These are phyloP conservation scores for Sclerospora graminicola DNA, from an alignment of 352 stramenopile species.

Conservation along the genomic window DNA sequence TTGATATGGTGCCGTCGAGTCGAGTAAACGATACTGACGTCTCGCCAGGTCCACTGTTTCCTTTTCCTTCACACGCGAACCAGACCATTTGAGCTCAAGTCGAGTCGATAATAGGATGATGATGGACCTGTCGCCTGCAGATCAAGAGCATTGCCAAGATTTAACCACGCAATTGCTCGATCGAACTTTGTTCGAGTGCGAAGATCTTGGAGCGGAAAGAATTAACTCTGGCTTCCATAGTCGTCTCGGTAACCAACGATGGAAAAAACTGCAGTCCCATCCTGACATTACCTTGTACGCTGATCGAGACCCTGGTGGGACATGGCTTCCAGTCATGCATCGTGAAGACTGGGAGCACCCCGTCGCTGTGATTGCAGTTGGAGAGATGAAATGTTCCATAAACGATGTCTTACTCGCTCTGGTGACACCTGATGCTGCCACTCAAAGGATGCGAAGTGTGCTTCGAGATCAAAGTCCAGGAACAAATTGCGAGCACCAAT, in stretches of 20 bases:
- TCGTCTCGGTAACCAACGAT: constrained; percentile 7
- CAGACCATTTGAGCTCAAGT: too few relatives aligned
- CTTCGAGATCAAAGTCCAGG: constrained; percentile 10
- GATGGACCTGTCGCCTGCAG: constrained; percentile 12
- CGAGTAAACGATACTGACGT: too few relatives aligned
- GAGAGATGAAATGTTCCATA: constrained; percentile 10
- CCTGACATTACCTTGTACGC: constrained; percentile 15
- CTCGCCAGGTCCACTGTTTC: too few relatives aligned
- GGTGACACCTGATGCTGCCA: constrained; percentile 6
- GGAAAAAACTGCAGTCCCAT: constrained; percentile 19
- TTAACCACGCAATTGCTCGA: constrained; percentile 18
- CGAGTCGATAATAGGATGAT: too few relatives aligned
- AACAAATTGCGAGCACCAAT: constrained; percentile 3
- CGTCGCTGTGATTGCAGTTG: constrained; percentile 11
- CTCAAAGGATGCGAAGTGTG: constrained; percentile 8
- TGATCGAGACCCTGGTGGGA: constrained; percentile 6
- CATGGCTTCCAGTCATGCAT: constrained; percentile 13
- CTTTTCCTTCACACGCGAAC: too few relatives aligned
- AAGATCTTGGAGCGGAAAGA: constrained; percentile 12
- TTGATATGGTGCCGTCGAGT: too few relatives aligned
- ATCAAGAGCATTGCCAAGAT: constrained; percentile 13
- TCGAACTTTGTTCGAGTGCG: constrained; percentile 15
- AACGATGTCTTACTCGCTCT: constrained; percentile 15
- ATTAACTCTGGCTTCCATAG: constrained; percentile 5
- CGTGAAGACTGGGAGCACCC: constrained; percentile 17